These are phyloP conservation scores for Agaricus blazei DNA, from an alignment of 768 basidiomycete genomes.

Conservation along the genomic window DNA sequence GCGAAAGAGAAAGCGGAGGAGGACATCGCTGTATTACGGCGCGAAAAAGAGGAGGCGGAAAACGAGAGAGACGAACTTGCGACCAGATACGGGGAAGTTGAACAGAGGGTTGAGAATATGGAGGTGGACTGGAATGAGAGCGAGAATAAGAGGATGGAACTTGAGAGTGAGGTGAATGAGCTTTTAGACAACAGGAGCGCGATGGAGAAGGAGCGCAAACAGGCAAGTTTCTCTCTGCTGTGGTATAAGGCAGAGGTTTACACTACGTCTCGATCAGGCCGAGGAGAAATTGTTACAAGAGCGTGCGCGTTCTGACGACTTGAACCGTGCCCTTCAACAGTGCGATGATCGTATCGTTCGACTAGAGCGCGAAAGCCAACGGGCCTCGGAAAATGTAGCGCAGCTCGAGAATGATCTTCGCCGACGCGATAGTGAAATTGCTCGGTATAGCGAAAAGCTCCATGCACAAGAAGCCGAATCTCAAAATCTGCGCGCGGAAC, in stretches of 20 bases:
- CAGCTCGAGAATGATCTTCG: slow-evolving; percentile 55
- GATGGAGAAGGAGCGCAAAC: slow-evolving; percentile 49
- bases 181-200: slow-evolving; percentile 46
- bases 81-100: slow-evolving; percentile 35
- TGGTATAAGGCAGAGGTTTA: neutral
- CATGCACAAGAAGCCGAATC: slow-evolving; percentile 45
- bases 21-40: slow-evolving; percentile 14
- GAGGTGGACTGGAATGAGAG: slow-evolving; percentile 52
- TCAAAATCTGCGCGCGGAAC: slow-evolving; percentile 50
- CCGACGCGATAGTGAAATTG: slow-evolving; percentile 52
- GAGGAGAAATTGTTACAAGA: slow-evolving; percentile 48
- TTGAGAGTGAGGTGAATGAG: slow-evolving; percentile 53
- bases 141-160: slow-evolving; percentile 49
- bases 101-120: slow-evolving; percentile 37
- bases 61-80: slow-evolving; percentile 35
- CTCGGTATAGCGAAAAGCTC: slow-evolving; percentile 40
- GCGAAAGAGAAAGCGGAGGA: slow-evolving; percentile 28
- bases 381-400: slow-evolving; percentile 45
- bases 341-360: slow-evolving; percentile 45
- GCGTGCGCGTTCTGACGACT: slow-evolving; percentile 43
- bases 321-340: slow-evolving; percentile 45
- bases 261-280: slow-evolving; percentile 29
- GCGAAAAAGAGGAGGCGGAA: slow-evolving; percentile 25
- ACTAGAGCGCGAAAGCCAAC: slow-evolving; percentile 52
- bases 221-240: slow-evolving; percentile 32